Base-by-base conservation (phyloP, 805 yeast genomes). In the Starmerella apicola region DNA sequence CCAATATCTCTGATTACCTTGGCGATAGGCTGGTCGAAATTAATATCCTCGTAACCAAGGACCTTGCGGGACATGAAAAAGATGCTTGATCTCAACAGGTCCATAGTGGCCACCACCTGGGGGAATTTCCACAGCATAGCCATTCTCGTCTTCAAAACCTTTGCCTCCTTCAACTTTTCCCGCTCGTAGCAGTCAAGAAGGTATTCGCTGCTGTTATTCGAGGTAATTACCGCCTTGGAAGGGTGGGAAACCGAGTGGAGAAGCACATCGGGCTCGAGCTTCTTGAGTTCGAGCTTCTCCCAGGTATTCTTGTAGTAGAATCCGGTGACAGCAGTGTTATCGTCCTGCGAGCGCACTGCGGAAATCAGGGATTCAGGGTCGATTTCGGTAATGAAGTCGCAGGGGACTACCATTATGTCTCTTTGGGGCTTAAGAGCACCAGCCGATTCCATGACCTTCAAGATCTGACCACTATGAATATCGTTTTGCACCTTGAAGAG, bases 41-140 rank as follows among this genome's bases (percentile, higher is more conserved):
- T 57, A 37, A 46, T 51, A 20, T 51, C 54, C 19, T 82, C 63
- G 10, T 79, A 63, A 7, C 65, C 61, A 25, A 75, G 60, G 6
- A 80, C 70, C 33, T 71, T 66, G 10, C 64, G 62, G 29, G 74
- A 67, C 51, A 81, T 72, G 50, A 80, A 72, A 51, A 72, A 78
- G 21, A 91, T 80, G 38, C 76, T 73, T 7, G 94, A 70, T 54
- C 83, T 80, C 43, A 84, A 65, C 42, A 85, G 61, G 45, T 74
- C 76, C 4, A 86, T 76, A 15, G 95, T 81, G 6, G 85, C 82
- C 15, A 74, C 70, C 3, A 84, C 64, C 45, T 75, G 72, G 30
- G 96, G 94, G 57, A 76, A 76, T 57, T 80, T 73, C 97, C 97
- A 91, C 27, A 81, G 66, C 74, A 91, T 68, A 49, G 86, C 91